phyloP scores from a whole-genome alignment of 352 stramenopile species.

The Globisporangium parvum region DNA sequence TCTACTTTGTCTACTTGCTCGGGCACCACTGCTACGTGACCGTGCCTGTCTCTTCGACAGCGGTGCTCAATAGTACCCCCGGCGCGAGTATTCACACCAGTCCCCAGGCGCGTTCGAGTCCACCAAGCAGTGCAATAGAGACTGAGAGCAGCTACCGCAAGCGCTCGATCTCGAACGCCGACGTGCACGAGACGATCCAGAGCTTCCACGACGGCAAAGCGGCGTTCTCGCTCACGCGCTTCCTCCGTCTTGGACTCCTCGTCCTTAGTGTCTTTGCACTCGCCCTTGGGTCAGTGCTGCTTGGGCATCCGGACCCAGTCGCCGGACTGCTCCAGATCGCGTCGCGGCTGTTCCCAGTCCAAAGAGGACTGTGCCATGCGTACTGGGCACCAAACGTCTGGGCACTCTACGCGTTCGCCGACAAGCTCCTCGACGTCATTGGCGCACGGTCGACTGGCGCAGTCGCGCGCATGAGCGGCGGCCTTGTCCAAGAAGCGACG shows the following conservation, averaged over 20 bases:
- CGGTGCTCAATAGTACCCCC: conserved; percentile 3
- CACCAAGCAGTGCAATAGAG: too few relatives aligned
- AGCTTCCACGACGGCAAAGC: conserved; percentile 48
- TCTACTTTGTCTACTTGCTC: conserved; percentile 97
- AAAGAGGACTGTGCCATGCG: conserved; percentile 94
- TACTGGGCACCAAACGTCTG: conserved; percentile 99
- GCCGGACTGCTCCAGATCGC: conserved; percentile 85
- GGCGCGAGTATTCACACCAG: conserved; percentile 2
- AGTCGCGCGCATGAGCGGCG: conserved; percentile 70
- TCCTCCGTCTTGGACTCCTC: conserved; percentile 79
- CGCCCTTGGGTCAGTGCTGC: conserved; percentile 75
- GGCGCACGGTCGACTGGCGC: conserved; percentile 29
- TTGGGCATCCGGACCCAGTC: conserved; percentile 37
- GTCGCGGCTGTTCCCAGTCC: conserved; percentile 94
- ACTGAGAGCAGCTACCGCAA: conserved; percentile 23
- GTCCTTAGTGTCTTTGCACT: conserved; percentile 79
- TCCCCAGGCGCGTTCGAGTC: too few relatives aligned
- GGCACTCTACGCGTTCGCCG: conserved; percentile 92
- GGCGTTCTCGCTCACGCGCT: conserved; percentile 53
- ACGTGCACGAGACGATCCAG: conserved; percentile 64
- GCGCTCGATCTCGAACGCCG: conserved; percentile 66
- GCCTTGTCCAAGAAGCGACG: conserved; percentile 72
- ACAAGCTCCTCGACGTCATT: conserved; percentile 73
- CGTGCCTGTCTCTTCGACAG: conserved; percentile 1
- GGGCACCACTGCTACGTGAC: conserved; percentile 85